Percentiles rank a stretch among this genome's conserved stretches.
phyloP scores from a whole-genome alignment of 495 filamentous ascomycete genomes.

The Chaetomium tenue region DNA sequence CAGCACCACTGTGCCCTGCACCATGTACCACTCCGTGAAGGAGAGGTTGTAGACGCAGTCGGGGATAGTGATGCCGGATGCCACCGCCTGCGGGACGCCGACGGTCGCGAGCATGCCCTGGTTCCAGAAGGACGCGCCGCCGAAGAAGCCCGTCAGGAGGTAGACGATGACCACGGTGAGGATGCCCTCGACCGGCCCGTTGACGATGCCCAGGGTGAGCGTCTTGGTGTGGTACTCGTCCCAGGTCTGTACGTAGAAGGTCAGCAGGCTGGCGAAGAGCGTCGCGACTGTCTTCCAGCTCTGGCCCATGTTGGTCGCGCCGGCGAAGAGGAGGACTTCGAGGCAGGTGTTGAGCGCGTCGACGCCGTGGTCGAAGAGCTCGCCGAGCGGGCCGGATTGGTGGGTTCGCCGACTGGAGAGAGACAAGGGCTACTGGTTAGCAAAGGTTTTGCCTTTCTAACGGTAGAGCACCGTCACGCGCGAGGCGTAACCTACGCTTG shows the following conservation, averaged over 20 bases:
- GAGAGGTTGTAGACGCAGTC: slow-evolving; percentile 67
- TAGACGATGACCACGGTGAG: slow-evolving; percentile 80
- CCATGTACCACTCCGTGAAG: slow-evolving; percentile 89
- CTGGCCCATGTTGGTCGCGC: slow-evolving; percentile 87
- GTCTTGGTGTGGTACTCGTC: slow-evolving; percentile 98
- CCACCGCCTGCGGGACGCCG: slow-evolving; percentile 59
- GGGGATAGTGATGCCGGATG: slow-evolving; percentile 58
- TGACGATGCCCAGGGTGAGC: slow-evolving; percentile 86
- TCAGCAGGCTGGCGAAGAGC: slow-evolving; percentile 71
- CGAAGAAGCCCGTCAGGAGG: slow-evolving; percentile 77
- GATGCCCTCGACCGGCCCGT: slow-evolving; percentile 93
- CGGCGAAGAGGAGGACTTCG: slow-evolving; percentile 87
- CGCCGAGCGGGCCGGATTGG: slow-evolving; percentile 90
- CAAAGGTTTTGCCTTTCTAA: neutral
- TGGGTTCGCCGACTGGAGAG: slow-evolving; percentile 70
- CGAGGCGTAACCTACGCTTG: slow-evolving; percentile 66
- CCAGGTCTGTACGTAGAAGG: slow-evolving; percentile 98
- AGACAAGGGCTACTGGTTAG: slow-evolving; percentile 26
- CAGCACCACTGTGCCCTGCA: slow-evolving; percentile 81
- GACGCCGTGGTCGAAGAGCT: slow-evolving; percentile 97
- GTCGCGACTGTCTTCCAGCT: slow-evolving; percentile 83
- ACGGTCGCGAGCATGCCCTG: slow-evolving; percentile 71
- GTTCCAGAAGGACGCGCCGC: slow-evolving; percentile 91
- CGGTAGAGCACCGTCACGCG: too few relatives aligned
- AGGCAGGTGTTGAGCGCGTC: slow-evolving; percentile 95